phyloP scores from a whole-genome alignment of 192 early-diverging fungal species.

The Coemansia sp. region DNA sequence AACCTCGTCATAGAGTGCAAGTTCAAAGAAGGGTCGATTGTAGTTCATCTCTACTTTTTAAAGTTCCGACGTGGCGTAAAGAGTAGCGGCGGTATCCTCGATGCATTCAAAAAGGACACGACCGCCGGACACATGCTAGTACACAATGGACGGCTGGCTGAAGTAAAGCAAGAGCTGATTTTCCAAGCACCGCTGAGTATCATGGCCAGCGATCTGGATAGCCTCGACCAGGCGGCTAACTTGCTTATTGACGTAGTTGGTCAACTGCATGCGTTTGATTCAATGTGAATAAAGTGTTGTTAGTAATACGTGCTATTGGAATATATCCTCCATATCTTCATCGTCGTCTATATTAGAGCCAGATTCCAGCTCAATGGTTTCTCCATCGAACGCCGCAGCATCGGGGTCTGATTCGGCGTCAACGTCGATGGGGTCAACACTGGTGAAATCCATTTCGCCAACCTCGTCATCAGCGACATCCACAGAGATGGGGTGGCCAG shows the following conservation, averaged over 20 bases:
- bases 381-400: neutral
- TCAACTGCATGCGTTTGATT: conserved; percentile 46
- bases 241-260: conserved; percentile 42
- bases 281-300: neutral
- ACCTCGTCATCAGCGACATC: neutral
- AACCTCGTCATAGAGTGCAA: conserved; percentile 48
- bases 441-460: conserved; percentile 26
- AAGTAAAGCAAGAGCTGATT: conserved; percentile 38
- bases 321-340: conserved; percentile 56
- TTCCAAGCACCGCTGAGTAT: conserved; percentile 28
- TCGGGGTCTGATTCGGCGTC: conserved; percentile 15
- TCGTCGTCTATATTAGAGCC: conserved; percentile 49
- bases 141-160: conserved; percentile 39
- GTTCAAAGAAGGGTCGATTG: conserved; percentile 19
- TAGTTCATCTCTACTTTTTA: conserved; percentile 39
- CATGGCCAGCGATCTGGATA: conserved; percentile 10
- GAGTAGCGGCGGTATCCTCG: conserved; percentile 34
- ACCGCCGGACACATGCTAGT: conserved; percentile 46
- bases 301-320: conserved; percentile 22
- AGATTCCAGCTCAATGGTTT: conserved; percentile 42
- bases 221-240: conserved; percentile 27
- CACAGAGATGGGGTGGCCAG: neutral
- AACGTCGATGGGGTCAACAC: conserved; percentile 19
- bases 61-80: conserved; percentile 36
- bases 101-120: conserved; percentile 45